Percentiles rank a stretch among this genome's conserved stretches.
phyloP scores from a whole-genome alignment of 2,329 filamentous ascomycete species.

The Fusarium redolens region DNA sequence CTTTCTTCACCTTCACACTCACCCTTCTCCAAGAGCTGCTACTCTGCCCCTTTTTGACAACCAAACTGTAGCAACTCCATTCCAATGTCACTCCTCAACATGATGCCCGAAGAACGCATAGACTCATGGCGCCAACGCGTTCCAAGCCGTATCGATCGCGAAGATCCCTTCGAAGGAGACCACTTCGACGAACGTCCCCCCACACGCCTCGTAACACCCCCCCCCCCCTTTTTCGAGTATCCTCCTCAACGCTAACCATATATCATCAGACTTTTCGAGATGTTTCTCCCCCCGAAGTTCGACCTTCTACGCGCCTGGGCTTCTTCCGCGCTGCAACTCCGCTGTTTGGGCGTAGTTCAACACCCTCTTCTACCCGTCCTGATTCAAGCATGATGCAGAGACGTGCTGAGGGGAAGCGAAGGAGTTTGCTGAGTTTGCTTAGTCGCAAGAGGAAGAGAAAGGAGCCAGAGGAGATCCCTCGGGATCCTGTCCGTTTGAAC shows the following conservation, averaged over 20 bases:
- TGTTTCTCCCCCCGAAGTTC: conserved; percentile 22
- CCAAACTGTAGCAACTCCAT: not conserved
- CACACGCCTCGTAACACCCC: conserved; percentile 46
- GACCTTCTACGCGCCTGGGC: conserved; percentile 44
- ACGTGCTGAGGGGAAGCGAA: conserved; percentile 22
- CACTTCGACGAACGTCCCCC: conserved; percentile 47
- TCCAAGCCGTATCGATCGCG: conserved; percentile 50
- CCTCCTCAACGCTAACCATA: not conserved
- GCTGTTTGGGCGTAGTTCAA: conserved; percentile 37
- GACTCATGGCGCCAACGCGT: conserved; percentile 51
- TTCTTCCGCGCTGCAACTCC: conserved; percentile 46
- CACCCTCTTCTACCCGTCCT: conserved; percentile 22
- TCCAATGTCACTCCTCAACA: conserved; percentile 6
- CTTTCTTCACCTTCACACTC: not conserved
- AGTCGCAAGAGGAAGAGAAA: conserved; percentile 44
- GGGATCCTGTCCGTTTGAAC: conserved; percentile 46
- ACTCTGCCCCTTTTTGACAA: not conserved
- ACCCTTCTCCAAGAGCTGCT: not conserved
- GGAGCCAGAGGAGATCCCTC: conserved; percentile 21
- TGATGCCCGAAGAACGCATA: conserved; percentile 38
- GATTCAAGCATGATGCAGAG: conserved; percentile 9
- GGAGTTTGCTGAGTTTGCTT: conserved; percentile 41
- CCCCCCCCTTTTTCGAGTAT: not conserved
- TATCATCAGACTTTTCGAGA: conserved; percentile 42
- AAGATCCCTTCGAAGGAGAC: conserved; percentile 52